Evolutionary conservation across 306 rosid species (phyloP).

Genomic region (Begonia masoniana): DNA sequence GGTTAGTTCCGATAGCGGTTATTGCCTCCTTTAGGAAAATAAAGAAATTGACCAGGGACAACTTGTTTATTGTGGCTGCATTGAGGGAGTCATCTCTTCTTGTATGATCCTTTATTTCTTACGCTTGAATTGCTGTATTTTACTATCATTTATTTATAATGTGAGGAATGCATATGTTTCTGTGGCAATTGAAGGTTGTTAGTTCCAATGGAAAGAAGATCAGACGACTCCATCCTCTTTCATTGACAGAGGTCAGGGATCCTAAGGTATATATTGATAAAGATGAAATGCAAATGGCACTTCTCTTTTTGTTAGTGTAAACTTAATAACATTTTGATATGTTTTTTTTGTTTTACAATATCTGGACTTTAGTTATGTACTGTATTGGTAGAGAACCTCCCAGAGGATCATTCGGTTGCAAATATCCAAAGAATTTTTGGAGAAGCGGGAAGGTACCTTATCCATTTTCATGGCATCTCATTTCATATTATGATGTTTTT

Average conservation of each 20-base stretch:
- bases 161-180: constrained; percentile 4
- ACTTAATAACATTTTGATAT: constrained; percentile 6
- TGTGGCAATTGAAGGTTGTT: constrained; percentile 44
- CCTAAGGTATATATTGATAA: constrained; percentile 46
- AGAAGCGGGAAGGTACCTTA: constrained; percentile 75
- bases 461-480: constrained; percentile 3
- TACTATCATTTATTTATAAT: too few relatives aligned
- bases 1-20: constrained; percentile 63
- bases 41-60: constrained; percentile 55
- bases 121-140: background rate
- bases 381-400: constrained; percentile 89
- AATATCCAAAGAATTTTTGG: constrained; percentile 59
- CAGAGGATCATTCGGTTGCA: constrained; percentile 73
- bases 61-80: constrained; percentile 44
- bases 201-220: constrained; percentile 74
- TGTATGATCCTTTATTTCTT: constrained; percentile 30
- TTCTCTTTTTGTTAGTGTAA: constrained; percentile 2
- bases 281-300: constrained; percentile 1
- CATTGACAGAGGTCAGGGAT: constrained; percentile 37
- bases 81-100: constrained; percentile 72
- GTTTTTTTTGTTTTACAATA: constrained; percentile 16
- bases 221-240: constrained; percentile 65
- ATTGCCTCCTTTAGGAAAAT: constrained; percentile 78
- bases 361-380: constrained; percentile 61
- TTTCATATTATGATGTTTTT: background rate